Evolutionary conservation across 768 basidiomycete genomes (phyloP).

Genomic region (Trametes punicea): DNA sequence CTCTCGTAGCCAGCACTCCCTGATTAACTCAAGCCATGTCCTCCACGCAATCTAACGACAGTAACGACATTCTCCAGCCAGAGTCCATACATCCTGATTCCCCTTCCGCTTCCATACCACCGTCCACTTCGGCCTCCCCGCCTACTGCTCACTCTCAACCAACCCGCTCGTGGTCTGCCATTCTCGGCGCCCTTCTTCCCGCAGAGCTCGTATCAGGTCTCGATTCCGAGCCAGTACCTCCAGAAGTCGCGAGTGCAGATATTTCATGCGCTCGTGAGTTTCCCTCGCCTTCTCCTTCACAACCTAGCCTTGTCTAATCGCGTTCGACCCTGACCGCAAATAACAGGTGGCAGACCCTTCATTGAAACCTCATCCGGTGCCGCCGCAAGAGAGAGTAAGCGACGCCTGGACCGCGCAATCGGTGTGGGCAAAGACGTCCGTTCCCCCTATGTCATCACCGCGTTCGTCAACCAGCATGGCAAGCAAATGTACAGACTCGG

Average conservation of each 20-base stretch:
- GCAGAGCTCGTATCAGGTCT: slow-evolving; percentile 1
- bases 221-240: slow-evolving; percentile 22
- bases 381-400: slow-evolving; percentile 76
- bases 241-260: slow-evolving; percentile 32
- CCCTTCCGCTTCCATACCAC: slow-evolving; percentile 3
- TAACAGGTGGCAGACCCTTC: slow-evolving; percentile 67
- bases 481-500: slow-evolving; percentile 74
- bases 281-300: background rate
- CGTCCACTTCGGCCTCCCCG: slow-evolving; percentile 13
- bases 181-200: slow-evolving; percentile 1
- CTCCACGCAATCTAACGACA: slow-evolving; percentile 17
- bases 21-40: slow-evolving; percentile 13
- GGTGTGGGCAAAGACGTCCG: slow-evolving; percentile 65
- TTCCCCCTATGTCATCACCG: slow-evolving; percentile 82
- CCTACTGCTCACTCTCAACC: slow-evolving; percentile 10
- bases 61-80: slow-evolving; percentile 6
- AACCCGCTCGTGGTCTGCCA: background rate
- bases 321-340: background rate
- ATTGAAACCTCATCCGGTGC: slow-evolving; percentile 77
- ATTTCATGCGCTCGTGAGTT: slow-evolving; percentile 33
- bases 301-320: no score
- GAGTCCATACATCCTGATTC: background rate
- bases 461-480: slow-evolving; percentile 78
- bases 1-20: slow-evolving; percentile 6
- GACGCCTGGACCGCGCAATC: slow-evolving; percentile 63